These are phyloP conservation scores for Tulasnella sp. DNA, from an alignment of 768 basidiomycete genomes.

Conservation along the genomic window DNA sequence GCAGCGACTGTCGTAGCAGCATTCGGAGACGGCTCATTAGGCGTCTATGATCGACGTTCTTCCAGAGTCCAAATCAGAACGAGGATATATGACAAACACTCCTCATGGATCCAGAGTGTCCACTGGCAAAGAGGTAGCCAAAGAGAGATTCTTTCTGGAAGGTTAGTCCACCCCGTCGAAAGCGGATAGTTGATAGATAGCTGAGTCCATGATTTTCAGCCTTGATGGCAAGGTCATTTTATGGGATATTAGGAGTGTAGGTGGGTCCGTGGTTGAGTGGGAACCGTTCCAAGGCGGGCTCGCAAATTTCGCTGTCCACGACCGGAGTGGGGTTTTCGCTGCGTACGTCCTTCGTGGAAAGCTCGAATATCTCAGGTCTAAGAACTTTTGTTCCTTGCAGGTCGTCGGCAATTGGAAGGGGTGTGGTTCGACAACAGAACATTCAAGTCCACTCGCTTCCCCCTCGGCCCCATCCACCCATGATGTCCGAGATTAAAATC, in stretches of 20 bases:
- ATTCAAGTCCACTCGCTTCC: constrained; percentile 63
- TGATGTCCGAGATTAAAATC: constrained; percentile 12
- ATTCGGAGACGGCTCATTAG: constrained; percentile 89
- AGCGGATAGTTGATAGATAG: constrained; percentile 5
- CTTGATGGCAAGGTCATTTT: constrained; percentile 87
- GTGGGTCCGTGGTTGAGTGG: constrained; percentile 63
- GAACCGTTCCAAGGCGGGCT: constrained; percentile 71
- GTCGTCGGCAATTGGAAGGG: constrained; percentile 61
- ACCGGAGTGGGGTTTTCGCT: constrained; percentile 80
- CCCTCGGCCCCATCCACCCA: constrained; percentile 41
- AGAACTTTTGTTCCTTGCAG: constrained; percentile 42
- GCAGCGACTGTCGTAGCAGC: constrained; percentile 84
- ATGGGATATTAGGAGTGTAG: constrained; percentile 80
- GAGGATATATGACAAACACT: constrained; percentile 73
- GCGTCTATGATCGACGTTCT: constrained; percentile 89
- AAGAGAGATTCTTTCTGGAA: constrained; percentile 80
- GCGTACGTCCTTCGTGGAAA: constrained; percentile 57
- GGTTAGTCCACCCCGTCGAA: constrained; percentile 53
- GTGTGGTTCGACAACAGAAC: constrained; percentile 69
- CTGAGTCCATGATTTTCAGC: constrained; percentile 49
- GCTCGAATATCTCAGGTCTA: background rate
- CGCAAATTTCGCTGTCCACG: constrained; percentile 85
- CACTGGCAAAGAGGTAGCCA: constrained; percentile 74
- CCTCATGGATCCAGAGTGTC: constrained; percentile 89
- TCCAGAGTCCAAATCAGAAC: constrained; percentile 83